Base-by-base conservation (phyloP, 768 basidiomycete species). In the Lactarius sp. region DNA sequence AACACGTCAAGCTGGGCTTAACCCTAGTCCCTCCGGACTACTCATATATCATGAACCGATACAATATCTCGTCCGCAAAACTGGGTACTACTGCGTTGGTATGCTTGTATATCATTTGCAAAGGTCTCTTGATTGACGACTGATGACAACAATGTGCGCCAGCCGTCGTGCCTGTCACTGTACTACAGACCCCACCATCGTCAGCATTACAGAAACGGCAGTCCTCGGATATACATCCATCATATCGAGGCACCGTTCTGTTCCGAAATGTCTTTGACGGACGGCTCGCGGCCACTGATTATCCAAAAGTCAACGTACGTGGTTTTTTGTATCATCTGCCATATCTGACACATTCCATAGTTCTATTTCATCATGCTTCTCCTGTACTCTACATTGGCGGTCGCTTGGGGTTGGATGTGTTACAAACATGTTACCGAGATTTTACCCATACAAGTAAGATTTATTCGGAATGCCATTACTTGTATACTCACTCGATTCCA, bases 71-170 rank as follows among this genome's bases (percentile, higher is more conserved):
- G 92, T 98, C 27, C 77, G 78, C 33, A 89, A 88, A 73, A 94
- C 92, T 1, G 97, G 96, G 2, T 98, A 97, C 73, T 98, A 97
- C 73, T 98, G 96, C 73, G 87, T 96, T 66, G 94, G 95, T 88
- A 73, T 75, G 91, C 71, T 37, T 20, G 37, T 42, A 14, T 47
- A 53, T 66, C 16, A 31, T 37, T 31, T 36, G 36, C 18, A 20
- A 31, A 56, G 13, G 10, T 49, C 22, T 49, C 22, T 49, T 49
- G 9, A 27, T 49, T 49, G 13, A 42, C 34, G 22, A 13, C 14
- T 62, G 59, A 66, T 56, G 59, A 47, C 51, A 27, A 61, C 51
- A 27, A 61, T 50, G 22, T 39, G 39, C 12, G 46, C 18, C 64
- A 94, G 94, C 92, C 36, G 82, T 92, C 54, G 83, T 99, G 31